phyloP scores from a whole-genome alignment of 2,329 filamentous ascomycete species.

The Pleurostoma richardsiae region DNA sequence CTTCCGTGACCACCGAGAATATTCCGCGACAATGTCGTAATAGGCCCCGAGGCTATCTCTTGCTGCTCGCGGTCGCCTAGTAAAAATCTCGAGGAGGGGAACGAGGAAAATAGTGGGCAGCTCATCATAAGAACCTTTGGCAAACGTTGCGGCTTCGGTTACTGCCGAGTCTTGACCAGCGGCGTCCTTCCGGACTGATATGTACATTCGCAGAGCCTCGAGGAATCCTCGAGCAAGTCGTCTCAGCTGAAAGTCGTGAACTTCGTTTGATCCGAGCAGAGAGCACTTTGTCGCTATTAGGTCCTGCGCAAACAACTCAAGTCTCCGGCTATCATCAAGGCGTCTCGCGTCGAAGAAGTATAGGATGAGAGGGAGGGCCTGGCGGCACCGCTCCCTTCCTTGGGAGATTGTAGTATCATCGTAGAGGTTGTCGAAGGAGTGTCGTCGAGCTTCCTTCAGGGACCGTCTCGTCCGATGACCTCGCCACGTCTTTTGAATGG shows the following conservation, averaged over 20 bases:
- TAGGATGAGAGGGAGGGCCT: constrained; percentile 42
- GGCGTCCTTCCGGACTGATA: too few relatives aligned
- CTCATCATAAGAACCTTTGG: background rate
- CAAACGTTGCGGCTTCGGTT: too few relatives aligned
- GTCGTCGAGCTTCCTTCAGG: constrained; percentile 53
- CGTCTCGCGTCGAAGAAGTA: constrained; percentile 40
- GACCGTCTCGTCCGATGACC: constrained; percentile 61
- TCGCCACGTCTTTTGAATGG: constrained; percentile 78
- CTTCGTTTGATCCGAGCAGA: constrained; percentile 23
- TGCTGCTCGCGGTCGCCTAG: constrained; percentile 6
- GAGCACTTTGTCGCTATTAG: constrained; percentile 27
- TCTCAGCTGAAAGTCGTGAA: constrained; percentile 22
- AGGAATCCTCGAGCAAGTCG: constrained; percentile 31
- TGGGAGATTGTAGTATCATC: constrained; percentile 24
- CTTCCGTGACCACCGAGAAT: constrained; percentile 6
- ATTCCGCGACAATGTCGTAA: constrained; percentile 11
- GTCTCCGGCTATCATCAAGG: constrained; percentile 41
- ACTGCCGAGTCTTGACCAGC: too few relatives aligned
- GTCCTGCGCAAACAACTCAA: constrained; percentile 40
- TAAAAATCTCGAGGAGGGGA: constrained; percentile 6
- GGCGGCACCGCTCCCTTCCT: constrained; percentile 26
- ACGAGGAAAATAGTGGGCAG: constrained; percentile 8
- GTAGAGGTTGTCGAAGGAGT: constrained; percentile 59
- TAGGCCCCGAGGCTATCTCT: constrained; percentile 12
- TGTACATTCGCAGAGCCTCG: constrained; percentile 23